Evolutionary conservation across 306 rosid genomes (phyloP), one percentile per base, ranked within the genome.

Genomic region (Carpinus viminea): DNA sequence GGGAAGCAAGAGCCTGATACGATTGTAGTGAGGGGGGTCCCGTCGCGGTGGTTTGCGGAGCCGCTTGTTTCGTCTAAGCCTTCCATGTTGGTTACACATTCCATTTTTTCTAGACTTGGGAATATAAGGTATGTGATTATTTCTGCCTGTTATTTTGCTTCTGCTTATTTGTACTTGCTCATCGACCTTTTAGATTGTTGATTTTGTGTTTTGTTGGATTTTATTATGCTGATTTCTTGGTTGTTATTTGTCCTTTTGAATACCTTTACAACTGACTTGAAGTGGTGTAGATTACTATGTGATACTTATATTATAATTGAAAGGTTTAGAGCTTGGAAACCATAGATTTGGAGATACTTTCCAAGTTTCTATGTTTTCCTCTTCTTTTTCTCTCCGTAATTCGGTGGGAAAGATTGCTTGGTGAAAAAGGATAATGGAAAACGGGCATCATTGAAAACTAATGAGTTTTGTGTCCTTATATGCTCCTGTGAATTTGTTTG

Each of bases 41-140:
- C 98, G 0, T 95, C 98, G 12, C 85, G 98, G 45, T 95, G 98
- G 98, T 95, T 95, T 60, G 90, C 98, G 0, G 98, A 95, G 85
- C 97, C 98, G 0, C 77, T 92, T 75, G 98, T 95, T 86, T 95
- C 98, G 16, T 95, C 98, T 1, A 92, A 95, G 86, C 97, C 97
- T 79, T 95, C 98, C 53, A 86, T 91, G 95, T 89, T 95, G 53
- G 98, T 95, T 36, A 91, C 97, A 5, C 98, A 92, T 77, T 91
- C 98, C 73, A 95, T 95, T 61, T 95, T 95, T 72, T 91, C 97
- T 2, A 86, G 93, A 26, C 93, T 95, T 77, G 98, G 98, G 66
- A 88, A 82, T 75, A 95, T 95, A 87, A 92, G 97, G 98, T 87
- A 3, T 47, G 18, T 57, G 56, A 68, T 72, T 43, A n/a, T 70